phyloP scores from a whole-genome alignment of 257 asterid species.

The Scutellaria barbata region DNA sequence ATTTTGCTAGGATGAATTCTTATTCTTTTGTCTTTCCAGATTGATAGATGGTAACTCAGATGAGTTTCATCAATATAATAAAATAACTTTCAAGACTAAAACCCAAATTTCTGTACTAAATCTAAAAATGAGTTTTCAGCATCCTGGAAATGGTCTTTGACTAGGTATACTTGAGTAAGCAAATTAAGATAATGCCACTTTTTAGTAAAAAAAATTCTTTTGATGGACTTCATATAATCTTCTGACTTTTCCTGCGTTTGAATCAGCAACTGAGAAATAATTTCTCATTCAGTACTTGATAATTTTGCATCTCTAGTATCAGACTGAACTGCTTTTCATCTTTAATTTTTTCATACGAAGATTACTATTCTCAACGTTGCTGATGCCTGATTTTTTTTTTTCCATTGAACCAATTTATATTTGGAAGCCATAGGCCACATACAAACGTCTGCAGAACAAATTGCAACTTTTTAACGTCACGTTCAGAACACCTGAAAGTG shows the following conservation, averaged over 20 bases:
- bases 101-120: not conserved
- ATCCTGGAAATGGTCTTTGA: not conserved
- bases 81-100: too few relatives aligned
- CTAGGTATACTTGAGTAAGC: not conserved
- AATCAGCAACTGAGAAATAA: not conserved
- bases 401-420: too few relatives aligned
- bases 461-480: slow-evolving; percentile 4
- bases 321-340: too few relatives aligned
- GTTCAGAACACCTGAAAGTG: not conserved
- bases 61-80: too few relatives aligned
- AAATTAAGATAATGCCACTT: not conserved
- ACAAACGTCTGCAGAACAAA: not conserved
- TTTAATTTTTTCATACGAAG: too few relatives aligned
- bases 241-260: not conserved
- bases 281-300: not conserved
- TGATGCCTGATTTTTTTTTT: too few relatives aligned
- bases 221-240: not conserved
- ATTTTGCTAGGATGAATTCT: too few relatives aligned
- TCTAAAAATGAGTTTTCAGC: not conserved
- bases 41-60: too few relatives aligned
- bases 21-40: too few relatives aligned
- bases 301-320: not conserved
- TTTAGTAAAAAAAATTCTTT: not conserved
- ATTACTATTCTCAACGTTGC: too few relatives aligned
- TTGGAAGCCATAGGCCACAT: too few relatives aligned